Evolutionary conservation across 306 rosid species (phyloP).

Genomic region (Quercus agrifolia): DNA sequence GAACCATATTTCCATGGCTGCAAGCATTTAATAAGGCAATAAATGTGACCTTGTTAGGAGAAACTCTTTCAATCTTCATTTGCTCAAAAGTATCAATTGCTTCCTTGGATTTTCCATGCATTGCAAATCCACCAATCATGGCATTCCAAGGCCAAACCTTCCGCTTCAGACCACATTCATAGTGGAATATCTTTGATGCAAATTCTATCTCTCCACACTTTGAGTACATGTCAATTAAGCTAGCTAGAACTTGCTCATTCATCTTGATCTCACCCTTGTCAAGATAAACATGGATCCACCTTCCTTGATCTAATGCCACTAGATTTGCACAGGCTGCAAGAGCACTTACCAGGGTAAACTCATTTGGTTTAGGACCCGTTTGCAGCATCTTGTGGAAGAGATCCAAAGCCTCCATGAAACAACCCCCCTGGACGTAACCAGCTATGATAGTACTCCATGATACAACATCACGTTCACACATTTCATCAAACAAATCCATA

Average conservation of each 20-base stretch:
- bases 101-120: constrained; percentile 59
- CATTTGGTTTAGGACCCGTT: constrained; percentile 52
- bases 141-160: constrained; percentile 79
- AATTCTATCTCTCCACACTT: constrained; percentile 66
- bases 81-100: constrained; percentile 46
- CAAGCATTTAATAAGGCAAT: constrained; percentile 63
- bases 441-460: constrained; percentile 70
- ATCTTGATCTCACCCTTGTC: constrained; percentile 43
- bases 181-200: constrained; percentile 44
- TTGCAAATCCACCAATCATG: constrained; percentile 73
- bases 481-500: constrained; percentile 42
- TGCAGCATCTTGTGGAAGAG: constrained; percentile 63
- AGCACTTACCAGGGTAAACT: constrained; percentile 57
- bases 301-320: constrained; percentile 68
- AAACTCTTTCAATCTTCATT: constrained; percentile 50
- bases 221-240: constrained; percentile 60
- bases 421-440: constrained; percentile 62
- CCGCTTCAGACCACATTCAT: constrained; percentile 21
- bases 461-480: constrained; percentile 57
- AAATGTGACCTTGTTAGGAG: constrained; percentile 62
- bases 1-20: constrained; percentile 63
- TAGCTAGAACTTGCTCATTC: constrained; percentile 52
- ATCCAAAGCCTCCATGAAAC: constrained; percentile 55
- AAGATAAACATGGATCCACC: constrained; percentile 64
- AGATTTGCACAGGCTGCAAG: constrained; percentile 69